Percentiles rank a stretch among this genome's conserved stretches.
These are phyloP conservation scores for Didymella lethalis DNA, from an alignment of 2,329 filamentous ascomycete species.

Conservation along the genomic window DNA sequence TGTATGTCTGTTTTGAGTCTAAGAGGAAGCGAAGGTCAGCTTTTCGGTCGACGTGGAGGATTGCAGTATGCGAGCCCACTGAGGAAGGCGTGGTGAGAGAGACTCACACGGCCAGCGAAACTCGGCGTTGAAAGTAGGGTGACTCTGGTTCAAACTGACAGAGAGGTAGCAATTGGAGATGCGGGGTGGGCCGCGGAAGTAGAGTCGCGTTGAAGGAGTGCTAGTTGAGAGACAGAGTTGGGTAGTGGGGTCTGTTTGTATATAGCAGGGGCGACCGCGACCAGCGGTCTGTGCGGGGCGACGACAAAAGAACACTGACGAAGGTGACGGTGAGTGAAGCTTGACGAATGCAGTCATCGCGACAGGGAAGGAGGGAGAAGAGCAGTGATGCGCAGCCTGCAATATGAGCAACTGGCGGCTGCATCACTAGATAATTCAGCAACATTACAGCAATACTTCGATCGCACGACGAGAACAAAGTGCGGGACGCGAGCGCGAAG, in stretches of 20 bases:
- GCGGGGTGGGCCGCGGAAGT: neutral
- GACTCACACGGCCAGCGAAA: neutral
- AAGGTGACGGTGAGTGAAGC: constrained; percentile 9
- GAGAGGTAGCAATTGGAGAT: neutral
- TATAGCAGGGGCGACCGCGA: neutral
- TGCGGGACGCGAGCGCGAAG: neutral
- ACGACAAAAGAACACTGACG: neutral
- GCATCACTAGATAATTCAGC: neutral
- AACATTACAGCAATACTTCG: neutral
- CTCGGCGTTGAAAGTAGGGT: constrained; percentile 1
- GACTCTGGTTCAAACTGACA: neutral
- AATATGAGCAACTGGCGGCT: neutral
- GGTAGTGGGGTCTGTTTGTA: constrained; percentile 4
- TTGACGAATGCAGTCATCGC: neutral
- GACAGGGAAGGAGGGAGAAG: neutral
- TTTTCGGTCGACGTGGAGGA: neutral
- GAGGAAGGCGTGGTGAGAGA: neutral
- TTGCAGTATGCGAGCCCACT: neutral
- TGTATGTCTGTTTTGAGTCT: neutral
- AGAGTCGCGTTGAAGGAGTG: neutral
- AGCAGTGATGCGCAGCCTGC: neutral
- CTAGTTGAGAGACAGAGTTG: neutral
- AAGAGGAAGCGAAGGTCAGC: neutral
- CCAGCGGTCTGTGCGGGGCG: constrained; percentile 13
- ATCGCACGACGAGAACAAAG: neutral